Conservation (phyloP, 108 stramenopile genomes). For the Cyclotella cryptica region DNA sequence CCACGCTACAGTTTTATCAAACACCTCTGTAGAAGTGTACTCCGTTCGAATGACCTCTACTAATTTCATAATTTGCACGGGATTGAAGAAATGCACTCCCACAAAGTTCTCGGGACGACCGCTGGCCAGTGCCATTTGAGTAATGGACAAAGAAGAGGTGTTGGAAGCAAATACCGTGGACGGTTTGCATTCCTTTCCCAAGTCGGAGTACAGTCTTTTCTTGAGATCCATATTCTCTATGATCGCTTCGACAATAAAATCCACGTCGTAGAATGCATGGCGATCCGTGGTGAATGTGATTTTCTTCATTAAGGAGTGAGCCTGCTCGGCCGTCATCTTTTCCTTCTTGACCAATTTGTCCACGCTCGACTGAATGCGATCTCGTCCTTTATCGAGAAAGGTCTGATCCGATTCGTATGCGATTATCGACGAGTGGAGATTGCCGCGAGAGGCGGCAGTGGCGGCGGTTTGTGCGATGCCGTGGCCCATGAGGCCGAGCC, state of each 20-base stretch:
- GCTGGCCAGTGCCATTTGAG: constrained; percentile 90
- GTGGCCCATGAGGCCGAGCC: constrained; percentile 99
- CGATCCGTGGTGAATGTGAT: constrained; percentile 90
- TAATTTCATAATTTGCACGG: constrained; percentile 97
- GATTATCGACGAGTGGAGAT: constrained; percentile 82
- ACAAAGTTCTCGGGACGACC: constrained; percentile 93
- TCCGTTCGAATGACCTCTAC: constrained; percentile 96
- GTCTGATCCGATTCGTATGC: constrained; percentile 81
- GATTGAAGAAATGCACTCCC: constrained; percentile 99
- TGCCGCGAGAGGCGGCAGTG: constrained; percentile 69
- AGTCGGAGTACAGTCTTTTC: constrained; percentile 77
- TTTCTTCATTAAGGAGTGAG: constrained; percentile 59
- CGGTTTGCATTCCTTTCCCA: constrained; percentile 82
- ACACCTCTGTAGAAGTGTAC: constrained; percentile 84
- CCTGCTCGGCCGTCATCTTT: constrained; percentile 69
- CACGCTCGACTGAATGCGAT: constrained; percentile 74
- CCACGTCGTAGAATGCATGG: constrained; percentile 73
- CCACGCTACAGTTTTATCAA: constrained; percentile 83
- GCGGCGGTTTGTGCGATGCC: constrained; percentile 90
- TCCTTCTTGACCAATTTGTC: constrained; percentile 85
- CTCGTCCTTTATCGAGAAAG: constrained; percentile 77
- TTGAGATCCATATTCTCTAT: constrained; percentile 96
- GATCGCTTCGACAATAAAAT: constrained; percentile 96
- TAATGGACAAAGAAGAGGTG: constrained; percentile 90
- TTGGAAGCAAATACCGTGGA: constrained; percentile 95